Evolutionary conservation across 371 early-diverging fungal genomes (phyloP), one percentile per base, ranked within the genome.

Genomic region (Mucor circinelloides): DNA sequence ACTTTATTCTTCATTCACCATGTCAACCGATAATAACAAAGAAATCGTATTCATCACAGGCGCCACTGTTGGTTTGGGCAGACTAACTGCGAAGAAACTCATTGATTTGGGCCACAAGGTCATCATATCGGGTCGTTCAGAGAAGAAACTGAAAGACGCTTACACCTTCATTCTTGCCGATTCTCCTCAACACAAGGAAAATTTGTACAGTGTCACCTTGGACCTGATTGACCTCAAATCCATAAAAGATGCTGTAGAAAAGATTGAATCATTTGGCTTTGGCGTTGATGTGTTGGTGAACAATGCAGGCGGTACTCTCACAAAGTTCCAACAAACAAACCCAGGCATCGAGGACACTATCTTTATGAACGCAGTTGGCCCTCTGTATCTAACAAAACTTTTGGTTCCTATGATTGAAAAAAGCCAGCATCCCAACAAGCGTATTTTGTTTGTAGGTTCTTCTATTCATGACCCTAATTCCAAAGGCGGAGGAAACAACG

Each of bases 31-130:
- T 30, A 40, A 30, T 17, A 15, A 48, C 31, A 63, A 63, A 38
- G 25, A 58, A 50, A 56, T 63, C 23, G 62, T 81, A 27, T 73
- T 81, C n/a, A 81, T 81, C 36, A 78, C 81, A 8, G 81, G 81
- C 25, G 77, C 70, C 3, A 75, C 81, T 7, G 63, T 38, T 28
- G 81, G 81, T 7, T 64, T 81, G 15, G 81, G 81, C 25, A 64
- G 68, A 56, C 54, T 59, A 0, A 65, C 81, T 13, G 78, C 78
- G 6, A 60, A 58, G 27, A 78, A 78, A 28, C 42, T 75, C 1
- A 58, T 81, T 6, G 30, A 61, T 23, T 36, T 63, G 17, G 74
- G 74, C 7, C 69, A 81, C 55, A 77, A 70, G 7, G 81, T 81
- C 5, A 68, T 81, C 23, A 73, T 81, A 31, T 76, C 81, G 1